Evolutionary conservation across 208 protist genomes (phyloP).

Genomic region (Trypanosoma melophagium): DNA sequence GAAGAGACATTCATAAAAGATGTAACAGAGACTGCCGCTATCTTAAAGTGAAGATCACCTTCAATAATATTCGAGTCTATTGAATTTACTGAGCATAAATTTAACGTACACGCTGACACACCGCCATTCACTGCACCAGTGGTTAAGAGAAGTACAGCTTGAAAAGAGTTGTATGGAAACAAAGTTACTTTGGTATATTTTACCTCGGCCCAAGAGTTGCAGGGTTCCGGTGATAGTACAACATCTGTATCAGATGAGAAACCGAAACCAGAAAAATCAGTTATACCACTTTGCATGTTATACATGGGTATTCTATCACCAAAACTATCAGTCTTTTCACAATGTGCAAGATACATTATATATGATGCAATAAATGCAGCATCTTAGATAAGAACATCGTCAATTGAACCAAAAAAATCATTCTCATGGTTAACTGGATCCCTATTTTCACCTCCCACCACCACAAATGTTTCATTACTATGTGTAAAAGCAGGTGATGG

Average conservation of each 20-base stretch:
- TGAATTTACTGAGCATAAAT: slow-evolving; percentile 1
- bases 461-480: slow-evolving; percentile 7
- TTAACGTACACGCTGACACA: not conserved
- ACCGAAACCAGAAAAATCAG: not conserved
- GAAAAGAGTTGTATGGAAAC: not conserved
- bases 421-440: slow-evolving; percentile 1
- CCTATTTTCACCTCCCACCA: slow-evolving; percentile 10
- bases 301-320: slow-evolving; percentile 6
- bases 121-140: not conserved
- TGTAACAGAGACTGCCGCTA: slow-evolving; percentile 1
- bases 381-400: slow-evolving; percentile 11
- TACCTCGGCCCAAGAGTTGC: not conserved
- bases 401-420: slow-evolving; percentile 10
- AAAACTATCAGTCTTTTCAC: not conserved
- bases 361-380: not conserved
- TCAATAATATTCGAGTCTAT: slow-evolving; percentile 1
- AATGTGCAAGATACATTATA: slow-evolving; percentile 4
- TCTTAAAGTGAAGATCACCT: slow-evolving; percentile 5
- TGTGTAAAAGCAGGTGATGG: not conserved
- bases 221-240: slow-evolving; percentile 1
- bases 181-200: not conserved
- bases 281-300: not conserved
- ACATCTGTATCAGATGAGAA: not conserved
- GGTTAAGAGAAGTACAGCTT: not conserved
- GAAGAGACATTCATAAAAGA: slow-evolving; percentile 8